Evolutionary conservation across 306 rosid species (phyloP).

Genomic region (Sophora flavescens): DNA sequence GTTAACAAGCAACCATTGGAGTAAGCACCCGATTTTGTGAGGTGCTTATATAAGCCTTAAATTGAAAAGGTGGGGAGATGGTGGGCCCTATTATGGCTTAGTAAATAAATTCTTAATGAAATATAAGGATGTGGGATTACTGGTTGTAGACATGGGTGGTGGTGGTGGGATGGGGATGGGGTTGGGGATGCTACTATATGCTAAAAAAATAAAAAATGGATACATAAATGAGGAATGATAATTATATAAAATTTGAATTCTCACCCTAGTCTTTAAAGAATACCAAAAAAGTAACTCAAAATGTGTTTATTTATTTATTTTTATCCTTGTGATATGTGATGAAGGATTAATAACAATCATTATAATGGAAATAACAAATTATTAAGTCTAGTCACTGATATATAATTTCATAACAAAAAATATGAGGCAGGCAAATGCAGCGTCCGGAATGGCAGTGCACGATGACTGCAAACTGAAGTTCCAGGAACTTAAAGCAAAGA

Average conservation of each 20-base stretch:
- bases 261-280: background rate
- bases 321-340: background rate
- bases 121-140: no score
- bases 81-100: no score
- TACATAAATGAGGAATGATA: background rate
- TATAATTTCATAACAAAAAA: background rate
- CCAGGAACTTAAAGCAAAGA: conserved; percentile 74
- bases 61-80: no score
- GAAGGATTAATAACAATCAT: background rate
- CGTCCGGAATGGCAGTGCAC: conserved; percentile 88
- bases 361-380: background rate
- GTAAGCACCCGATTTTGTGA: no score
- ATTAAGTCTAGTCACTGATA: background rate
- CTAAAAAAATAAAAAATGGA: no score
- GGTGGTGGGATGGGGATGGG: no score
- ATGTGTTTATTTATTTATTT: background rate
- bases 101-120: no score
- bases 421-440: conserved; percentile 77
- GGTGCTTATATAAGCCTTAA: no score
- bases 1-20: no score
- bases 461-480: conserved; percentile 89
- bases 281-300: background rate
- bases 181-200: no score
- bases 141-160: no score
- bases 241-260: background rate